These are phyloP conservation scores for Pyrrhoderma lamaoense DNA, from an alignment of 1,284 basidiomycete species.

Conservation along the genomic window DNA sequence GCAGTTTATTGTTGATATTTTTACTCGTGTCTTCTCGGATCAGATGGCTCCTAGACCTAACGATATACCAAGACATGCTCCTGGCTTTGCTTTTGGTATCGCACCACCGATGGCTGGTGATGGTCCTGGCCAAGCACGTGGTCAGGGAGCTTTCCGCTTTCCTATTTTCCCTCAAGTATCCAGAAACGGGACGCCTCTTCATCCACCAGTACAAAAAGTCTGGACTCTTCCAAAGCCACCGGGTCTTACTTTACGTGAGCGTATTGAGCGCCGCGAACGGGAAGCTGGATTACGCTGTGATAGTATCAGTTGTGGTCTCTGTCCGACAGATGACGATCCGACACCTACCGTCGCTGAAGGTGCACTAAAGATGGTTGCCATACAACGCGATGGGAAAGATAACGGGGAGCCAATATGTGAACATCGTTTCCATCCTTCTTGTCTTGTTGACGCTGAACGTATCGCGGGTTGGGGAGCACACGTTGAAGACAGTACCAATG, in stretches of 20 bases:
- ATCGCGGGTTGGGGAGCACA: conserved; percentile 42
- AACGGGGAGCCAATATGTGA: conserved; percentile 36
- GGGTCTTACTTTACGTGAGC: conserved; percentile 58
- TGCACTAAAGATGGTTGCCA: conserved; percentile 38
- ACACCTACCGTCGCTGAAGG: conserved; percentile 28
- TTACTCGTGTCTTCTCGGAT: too few relatives aligned
- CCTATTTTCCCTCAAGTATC: background rate
- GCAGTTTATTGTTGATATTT: too few relatives aligned
- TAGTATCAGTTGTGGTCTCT: conserved; percentile 63
- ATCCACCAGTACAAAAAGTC: conserved; percentile 18
- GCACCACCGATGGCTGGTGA: background rate
- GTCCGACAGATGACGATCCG: conserved; percentile 70
- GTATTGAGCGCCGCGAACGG: conserved; percentile 59
- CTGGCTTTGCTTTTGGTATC: background rate
- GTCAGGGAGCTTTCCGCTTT: background rate
- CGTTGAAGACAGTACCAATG: conserved; percentile 22
- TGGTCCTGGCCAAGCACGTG: background rate
- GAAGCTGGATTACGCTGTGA: conserved; percentile 62
- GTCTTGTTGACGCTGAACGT: conserved; percentile 66
- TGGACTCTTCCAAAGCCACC: conserved; percentile 50
- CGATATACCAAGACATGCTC: background rate
- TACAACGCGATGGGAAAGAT: conserved; percentile 27
- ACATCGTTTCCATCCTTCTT: conserved; percentile 63
- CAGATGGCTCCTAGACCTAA: too few relatives aligned
- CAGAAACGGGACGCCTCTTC: background rate